Percentiles rank a stretch among this genome's conserved stretches.
phyloP scores from a whole-genome alignment of 1,284 basidiomycete genomes.

The Entoloma clypeatum region DNA sequence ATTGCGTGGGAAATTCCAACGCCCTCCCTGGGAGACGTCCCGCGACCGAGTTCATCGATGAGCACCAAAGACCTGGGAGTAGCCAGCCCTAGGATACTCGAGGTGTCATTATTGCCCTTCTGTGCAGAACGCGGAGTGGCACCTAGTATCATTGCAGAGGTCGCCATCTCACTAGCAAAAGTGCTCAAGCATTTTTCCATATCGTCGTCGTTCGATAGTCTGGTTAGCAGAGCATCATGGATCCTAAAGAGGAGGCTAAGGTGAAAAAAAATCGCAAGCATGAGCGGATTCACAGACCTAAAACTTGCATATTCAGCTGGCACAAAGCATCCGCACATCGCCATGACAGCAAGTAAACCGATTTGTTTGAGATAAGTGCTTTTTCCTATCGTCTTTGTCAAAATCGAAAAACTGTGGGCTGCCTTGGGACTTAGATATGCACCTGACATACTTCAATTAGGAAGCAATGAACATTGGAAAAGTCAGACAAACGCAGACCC shows the following conservation, averaged over 20 bases:
- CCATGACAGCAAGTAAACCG: constrained; percentile 80
- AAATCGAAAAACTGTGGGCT: background rate
- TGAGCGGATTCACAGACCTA: constrained; percentile 41
- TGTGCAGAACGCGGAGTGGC: constrained; percentile 5
- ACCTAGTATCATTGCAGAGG: constrained; percentile 86
- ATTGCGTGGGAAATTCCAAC: constrained; percentile 91
- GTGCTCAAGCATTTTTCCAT: constrained; percentile 87
- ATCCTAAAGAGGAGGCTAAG: constrained; percentile 41
- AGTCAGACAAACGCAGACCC: constrained; percentile 23
- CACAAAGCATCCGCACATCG: constrained; percentile 87
- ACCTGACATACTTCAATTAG: constrained; percentile 75
- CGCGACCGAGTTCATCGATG: constrained; percentile 89
- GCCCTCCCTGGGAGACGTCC: constrained; percentile 85
- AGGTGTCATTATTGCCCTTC: background rate
- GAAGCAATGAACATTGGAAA: background rate
- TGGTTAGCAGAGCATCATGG: constrained; percentile 80
- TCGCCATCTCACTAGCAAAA: constrained; percentile 90
- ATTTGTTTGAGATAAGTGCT: constrained; percentile 90
- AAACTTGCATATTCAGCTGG: constrained; percentile 90
- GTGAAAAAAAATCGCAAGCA: background rate
- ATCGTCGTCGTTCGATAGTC: constrained; percentile 90
- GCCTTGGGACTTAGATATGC: constrained; percentile 14
- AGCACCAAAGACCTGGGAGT: constrained; percentile 72
- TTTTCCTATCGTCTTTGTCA: constrained; percentile 54
- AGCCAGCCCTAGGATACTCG: constrained; percentile 58